These are phyloP conservation scores for Candida sojae DNA, from an alignment of 1,139 yeast genomes.

Conservation along the genomic window DNA sequence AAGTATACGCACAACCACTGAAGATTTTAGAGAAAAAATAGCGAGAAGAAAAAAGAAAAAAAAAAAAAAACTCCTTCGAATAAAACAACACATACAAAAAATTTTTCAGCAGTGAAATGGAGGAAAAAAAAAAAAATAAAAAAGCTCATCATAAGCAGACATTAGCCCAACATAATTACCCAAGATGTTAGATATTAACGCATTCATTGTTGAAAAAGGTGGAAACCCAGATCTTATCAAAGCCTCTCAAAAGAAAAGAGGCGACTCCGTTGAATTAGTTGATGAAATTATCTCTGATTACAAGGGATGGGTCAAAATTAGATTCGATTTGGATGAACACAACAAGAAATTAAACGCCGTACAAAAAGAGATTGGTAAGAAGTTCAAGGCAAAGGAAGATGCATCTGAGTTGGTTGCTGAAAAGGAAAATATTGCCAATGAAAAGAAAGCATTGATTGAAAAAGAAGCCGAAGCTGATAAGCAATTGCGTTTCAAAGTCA, in stretches of 20 bases:
- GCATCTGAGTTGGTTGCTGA: conserved; percentile 79
- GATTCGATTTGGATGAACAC: conserved; percentile 87
- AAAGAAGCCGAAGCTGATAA: conserved; percentile 80
- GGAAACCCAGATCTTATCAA: conserved; percentile 90
- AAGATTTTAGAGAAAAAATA: no score
- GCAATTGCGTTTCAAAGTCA: conserved; percentile 74
- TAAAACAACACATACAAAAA: not conserved
- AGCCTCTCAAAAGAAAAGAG: conserved; percentile 90
- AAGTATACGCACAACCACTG: no score
- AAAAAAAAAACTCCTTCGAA: no score
- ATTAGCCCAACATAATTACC: not conserved
- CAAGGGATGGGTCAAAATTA: conserved; percentile 88
- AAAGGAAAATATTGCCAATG: conserved; percentile 71
- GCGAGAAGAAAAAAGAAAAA: no score
- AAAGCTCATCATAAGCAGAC: not conserved
- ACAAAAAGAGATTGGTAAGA: conserved; percentile 90
- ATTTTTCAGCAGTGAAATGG: not conserved
- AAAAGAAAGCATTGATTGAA: conserved; percentile 66
- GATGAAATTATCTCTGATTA: conserved; percentile 92
- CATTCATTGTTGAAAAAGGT: conserved; percentile 93
- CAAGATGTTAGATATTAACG: conserved; percentile 84
- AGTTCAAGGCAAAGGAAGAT: conserved; percentile 93
- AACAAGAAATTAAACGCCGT: conserved; percentile 85
- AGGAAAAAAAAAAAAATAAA: not conserved
- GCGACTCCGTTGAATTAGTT: conserved; percentile 89